Evolutionary conservation across 2,329 filamentous ascomycete genomes (phyloP).

Genomic region (Trichophyton equinum): DNA sequence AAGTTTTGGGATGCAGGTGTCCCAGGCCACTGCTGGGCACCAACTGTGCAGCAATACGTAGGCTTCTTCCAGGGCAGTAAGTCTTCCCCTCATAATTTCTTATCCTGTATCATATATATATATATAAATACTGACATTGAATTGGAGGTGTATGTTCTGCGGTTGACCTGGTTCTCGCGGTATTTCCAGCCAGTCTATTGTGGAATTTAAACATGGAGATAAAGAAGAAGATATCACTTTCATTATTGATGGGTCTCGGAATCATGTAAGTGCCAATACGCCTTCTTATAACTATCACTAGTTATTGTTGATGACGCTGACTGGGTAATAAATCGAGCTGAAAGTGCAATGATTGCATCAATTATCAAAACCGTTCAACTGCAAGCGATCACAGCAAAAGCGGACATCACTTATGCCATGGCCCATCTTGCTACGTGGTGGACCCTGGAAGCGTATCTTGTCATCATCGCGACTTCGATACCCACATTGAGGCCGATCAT

Average conservation of each 20-base stretch:
- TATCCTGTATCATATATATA: no score
- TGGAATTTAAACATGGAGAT: conserved; percentile 7
- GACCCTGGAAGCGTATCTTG: conserved; percentile 10
- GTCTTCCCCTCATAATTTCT: background rate
- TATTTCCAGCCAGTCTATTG: conserved; percentile 12
- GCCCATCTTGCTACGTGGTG: conserved; percentile 7
- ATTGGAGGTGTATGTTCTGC: conserved; percentile 10
- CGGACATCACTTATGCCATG: conserved; percentile 10
- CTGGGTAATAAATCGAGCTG: background rate
- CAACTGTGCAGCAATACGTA: conserved; percentile 6
- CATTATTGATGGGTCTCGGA: conserved; percentile 9
- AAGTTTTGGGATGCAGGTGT: conserved; percentile 8
- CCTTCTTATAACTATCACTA: background rate
- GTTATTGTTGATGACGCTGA: background rate
- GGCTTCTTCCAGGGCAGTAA: conserved; percentile 11
- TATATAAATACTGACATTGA: background rate
- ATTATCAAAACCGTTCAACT: conserved; percentile 9
- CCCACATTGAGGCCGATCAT: conserved; percentile 8
- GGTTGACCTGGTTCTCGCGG: conserved; percentile 10
- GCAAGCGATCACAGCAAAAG: conserved; percentile 2
- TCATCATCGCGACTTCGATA: conserved; percentile 12
- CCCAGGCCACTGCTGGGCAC: conserved; percentile 9
- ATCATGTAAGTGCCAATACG: conserved; percentile 5
- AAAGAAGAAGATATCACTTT: conserved; percentile 9
- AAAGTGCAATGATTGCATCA: conserved; percentile 9